These are phyloP conservation scores for Curvularia sp. DNA, from an alignment of 2,329 filamentous ascomycete species.

Conservation along the genomic window DNA sequence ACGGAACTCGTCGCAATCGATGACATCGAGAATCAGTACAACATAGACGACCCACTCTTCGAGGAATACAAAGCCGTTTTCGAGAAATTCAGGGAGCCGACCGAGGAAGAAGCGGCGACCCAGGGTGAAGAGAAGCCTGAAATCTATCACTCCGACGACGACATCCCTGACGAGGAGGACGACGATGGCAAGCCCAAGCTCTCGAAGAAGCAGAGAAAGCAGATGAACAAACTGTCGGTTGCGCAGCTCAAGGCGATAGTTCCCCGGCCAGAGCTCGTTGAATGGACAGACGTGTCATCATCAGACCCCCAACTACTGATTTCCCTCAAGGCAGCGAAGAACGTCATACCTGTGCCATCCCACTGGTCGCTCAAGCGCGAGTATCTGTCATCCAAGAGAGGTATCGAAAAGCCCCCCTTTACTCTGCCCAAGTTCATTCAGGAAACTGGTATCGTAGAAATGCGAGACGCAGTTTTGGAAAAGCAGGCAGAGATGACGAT, in stretches of 20 bases:
- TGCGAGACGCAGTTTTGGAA: constrained; percentile 94
- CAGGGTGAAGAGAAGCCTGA: constrained; percentile 74
- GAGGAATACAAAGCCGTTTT: constrained; percentile 85
- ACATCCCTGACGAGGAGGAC: constrained; percentile 84
- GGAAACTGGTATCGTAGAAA: constrained; percentile 96
- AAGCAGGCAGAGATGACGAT: constrained; percentile 91
- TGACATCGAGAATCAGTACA: constrained; percentile 57
- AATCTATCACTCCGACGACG: constrained; percentile 81
- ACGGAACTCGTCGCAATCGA: constrained; percentile 47
- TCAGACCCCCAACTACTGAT: constrained; percentile 87
- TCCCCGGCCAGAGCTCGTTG: constrained; percentile 88
- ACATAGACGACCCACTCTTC: constrained; percentile 77
- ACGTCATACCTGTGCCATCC: constrained; percentile 89
- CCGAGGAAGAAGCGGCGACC: constrained; percentile 66
- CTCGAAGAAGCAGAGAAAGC: constrained; percentile 94
- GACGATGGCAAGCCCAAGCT: constrained; percentile 74
- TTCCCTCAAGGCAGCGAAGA: constrained; percentile 92
- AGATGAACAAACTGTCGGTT: constrained; percentile 88
- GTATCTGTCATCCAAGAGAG: constrained; percentile 94
- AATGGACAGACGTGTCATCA: constrained; percentile 95
- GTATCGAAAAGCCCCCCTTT: constrained; percentile 95
- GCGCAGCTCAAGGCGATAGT: constrained; percentile 95
- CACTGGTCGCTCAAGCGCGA: constrained; percentile 98
- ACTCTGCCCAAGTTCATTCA: constrained; percentile 94
- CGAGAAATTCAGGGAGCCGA: constrained; percentile 68